These are phyloP conservation scores for Adenanthera pavonina DNA, from an alignment of 306 rosid species.

Conservation along the genomic window DNA sequence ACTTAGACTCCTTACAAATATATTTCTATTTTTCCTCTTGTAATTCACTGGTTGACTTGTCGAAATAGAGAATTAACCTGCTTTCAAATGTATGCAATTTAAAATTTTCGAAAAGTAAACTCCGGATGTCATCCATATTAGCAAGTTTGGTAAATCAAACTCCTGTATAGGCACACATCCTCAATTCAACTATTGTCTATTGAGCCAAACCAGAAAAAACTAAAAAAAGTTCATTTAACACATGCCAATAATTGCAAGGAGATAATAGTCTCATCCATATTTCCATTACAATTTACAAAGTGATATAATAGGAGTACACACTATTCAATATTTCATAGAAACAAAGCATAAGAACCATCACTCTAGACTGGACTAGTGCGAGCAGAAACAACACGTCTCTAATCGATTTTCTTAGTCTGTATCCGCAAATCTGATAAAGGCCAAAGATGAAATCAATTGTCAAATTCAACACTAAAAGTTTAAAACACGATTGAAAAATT, in stretches of 20 bases:
- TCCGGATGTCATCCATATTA: not conserved
- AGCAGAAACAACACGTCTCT: not conserved
- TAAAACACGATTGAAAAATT: not conserved
- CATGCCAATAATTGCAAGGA: not conserved
- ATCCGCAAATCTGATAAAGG: conserved; percentile 42
- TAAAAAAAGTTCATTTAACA: not conserved
- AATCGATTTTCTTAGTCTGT: not conserved
- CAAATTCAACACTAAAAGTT: not conserved
- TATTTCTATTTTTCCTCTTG: too few species aligned
- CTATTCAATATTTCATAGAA: not conserved
- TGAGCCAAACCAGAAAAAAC: not conserved
- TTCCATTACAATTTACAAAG: not conserved
- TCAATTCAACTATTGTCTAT: not conserved
- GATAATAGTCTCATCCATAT: not conserved
- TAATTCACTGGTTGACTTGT: too few species aligned
- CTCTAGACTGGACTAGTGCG: not conserved
- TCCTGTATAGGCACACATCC: not conserved
- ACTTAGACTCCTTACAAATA: too few species aligned
- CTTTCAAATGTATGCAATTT: too few species aligned
- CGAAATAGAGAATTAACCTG: too few species aligned
- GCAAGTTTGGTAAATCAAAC: not conserved
- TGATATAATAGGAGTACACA: not conserved
- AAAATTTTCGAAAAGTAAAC: too few species aligned
- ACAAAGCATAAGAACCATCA: conserved; percentile 2
- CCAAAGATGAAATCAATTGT: not conserved